Evolutionary conservation across 768 basidiomycete species (phyloP), one percentile per base, ranked within the genome.

Genomic region (Auricularia sp.): DNA sequence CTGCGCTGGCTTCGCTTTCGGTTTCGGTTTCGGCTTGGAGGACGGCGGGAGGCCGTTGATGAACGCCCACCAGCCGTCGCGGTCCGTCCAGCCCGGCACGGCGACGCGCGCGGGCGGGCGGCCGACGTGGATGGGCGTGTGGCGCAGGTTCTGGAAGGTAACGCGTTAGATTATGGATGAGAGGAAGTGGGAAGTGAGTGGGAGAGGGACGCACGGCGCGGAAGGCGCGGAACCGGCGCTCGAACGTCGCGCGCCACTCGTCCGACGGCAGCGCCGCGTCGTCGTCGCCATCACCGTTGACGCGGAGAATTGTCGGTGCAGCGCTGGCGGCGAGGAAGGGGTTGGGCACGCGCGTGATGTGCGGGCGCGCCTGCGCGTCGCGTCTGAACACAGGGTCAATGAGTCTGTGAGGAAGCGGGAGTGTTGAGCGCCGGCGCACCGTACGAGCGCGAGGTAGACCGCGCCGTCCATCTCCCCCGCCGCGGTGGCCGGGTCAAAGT

Each of bases 51-150:
- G 21, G 1, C 21, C 21, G 47, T 51, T 51, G 8, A 93, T 74
- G 68, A 86, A 93, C 16, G 81, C 80, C 91, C 91, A 92, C 91
- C 91, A 93, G 18, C 78, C 74, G 67, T 90, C 87, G 64, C 91
- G 80, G 65, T 89, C 85, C 70, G 82, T 85, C 71, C 81, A 61
- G 18, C 42, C 51, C 16, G 65, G 67, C 7, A 68, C 36, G 21
- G 42, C 21, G 18, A 64, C 63, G 44, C 63, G 62, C 18, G 54
- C 63, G 18, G 63, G 54, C 67, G 64, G 75, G 66, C 62, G 71
- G 67, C 77, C 75, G 54, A 83, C 78, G 68, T 79, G 75, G 44
- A 83, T 81, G 2, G 85, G 85, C 21, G 85, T 79, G 72, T 91
- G 89, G 36, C 75, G 74, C 39, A 86, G 70, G 73, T 93, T 92